Conservation (phyloP, 1,139 yeast species). For the Yamadazyma membranifaciens region DNA sequence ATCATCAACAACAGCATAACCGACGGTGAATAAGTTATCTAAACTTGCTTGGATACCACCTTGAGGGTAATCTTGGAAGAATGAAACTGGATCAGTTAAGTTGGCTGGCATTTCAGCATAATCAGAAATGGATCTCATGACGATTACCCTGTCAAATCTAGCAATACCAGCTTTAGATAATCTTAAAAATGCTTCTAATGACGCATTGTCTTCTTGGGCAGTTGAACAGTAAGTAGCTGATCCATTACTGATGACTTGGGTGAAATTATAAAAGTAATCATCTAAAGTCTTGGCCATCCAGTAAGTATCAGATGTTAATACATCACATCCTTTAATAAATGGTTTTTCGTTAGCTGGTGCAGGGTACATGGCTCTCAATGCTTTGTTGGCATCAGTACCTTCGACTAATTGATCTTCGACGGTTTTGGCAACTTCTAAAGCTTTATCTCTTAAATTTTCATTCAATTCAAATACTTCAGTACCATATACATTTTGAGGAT, state of each 20-base stretch:
- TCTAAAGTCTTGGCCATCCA: slow-evolving; percentile 54
- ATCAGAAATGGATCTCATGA: slow-evolving; percentile 65
- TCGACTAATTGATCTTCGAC: slow-evolving; percentile 35
- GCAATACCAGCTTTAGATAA: slow-evolving; percentile 54
- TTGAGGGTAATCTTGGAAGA: slow-evolving; percentile 49
- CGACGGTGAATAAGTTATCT: slow-evolving; percentile 54
- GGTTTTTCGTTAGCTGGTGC: slow-evolving; percentile 53
- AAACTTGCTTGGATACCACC: slow-evolving; percentile 55
- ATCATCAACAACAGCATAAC: slow-evolving; percentile 55
- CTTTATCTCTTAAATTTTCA: slow-evolving; percentile 57
- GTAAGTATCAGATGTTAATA: slow-evolving; percentile 60
- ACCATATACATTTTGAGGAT: slow-evolving; percentile 60
- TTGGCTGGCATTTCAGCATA: slow-evolving; percentile 57
- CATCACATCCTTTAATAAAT: slow-evolving; percentile 53
- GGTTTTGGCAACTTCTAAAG: slow-evolving; percentile 48
- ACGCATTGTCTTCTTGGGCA: slow-evolving; percentile 70
- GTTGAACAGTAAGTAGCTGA: slow-evolving; percentile 60
- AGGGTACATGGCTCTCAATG: slow-evolving; percentile 47
- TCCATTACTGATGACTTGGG: slow-evolving; percentile 54
- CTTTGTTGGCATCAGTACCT: slow-evolving; percentile 44
- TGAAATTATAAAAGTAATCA: slow-evolving; percentile 49
- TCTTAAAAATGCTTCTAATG: slow-evolving; percentile 59
- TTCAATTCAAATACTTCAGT: slow-evolving; percentile 67
- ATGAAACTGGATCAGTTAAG: slow-evolving; percentile 41
- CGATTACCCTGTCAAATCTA: slow-evolving; percentile 56